Evolutionary conservation across 257 asterid genomes (phyloP).

Genomic region (Fraxinus cuspidata): DNA sequence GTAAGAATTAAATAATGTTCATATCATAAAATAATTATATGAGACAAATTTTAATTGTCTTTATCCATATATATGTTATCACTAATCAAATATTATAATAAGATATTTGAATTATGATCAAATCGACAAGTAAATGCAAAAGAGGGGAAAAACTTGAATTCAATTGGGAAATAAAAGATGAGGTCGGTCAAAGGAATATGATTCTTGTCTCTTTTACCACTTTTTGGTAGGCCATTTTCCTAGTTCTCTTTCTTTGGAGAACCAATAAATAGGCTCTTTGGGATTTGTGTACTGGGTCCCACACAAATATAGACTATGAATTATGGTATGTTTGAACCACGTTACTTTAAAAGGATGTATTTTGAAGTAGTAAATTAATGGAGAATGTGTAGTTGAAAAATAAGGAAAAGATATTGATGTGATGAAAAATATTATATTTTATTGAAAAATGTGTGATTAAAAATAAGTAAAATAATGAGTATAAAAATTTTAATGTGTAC

Average conservation of each 20-base stretch:
- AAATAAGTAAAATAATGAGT: no score
- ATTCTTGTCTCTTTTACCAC: not conserved
- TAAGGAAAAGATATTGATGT: no score
- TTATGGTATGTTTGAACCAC: no score
- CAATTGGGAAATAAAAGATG: constrained; percentile 33
- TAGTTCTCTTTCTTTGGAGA: not conserved
- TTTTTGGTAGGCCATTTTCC: not conserved
- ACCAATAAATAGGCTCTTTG: not conserved
- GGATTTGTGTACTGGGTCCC: not conserved
- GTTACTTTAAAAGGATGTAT: no score
- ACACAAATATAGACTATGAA: no score
- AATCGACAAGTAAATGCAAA: constrained; percentile 14
- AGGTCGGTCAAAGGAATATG: constrained; percentile 36
- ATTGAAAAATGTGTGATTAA: no score
- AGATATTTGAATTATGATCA: not conserved
- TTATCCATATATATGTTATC: not conserved
- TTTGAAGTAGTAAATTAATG: no score
- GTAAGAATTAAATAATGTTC: not conserved
- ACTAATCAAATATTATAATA: not conserved
- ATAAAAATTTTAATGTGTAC: no score
- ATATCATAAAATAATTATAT: no score
- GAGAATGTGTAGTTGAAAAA: no score
- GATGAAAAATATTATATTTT: no score
- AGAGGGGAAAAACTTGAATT: not conserved
- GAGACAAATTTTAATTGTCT: not conserved